Conservation (phyloP, 331 rosid genomes). For the Acacia pycnantha region DNA sequence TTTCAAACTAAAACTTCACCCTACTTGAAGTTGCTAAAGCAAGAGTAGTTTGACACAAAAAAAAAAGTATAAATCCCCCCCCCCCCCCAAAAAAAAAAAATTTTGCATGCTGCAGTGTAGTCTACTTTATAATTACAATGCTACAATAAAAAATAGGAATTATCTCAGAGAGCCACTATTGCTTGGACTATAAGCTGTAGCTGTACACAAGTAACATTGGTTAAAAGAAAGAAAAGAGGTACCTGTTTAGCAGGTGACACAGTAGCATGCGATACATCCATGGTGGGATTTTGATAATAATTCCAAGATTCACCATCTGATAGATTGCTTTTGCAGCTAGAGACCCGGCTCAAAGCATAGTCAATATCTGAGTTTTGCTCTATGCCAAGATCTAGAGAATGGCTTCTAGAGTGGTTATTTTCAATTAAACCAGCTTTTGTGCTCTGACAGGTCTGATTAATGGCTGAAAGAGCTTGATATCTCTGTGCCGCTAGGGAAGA, state of each 20-base stretch:
- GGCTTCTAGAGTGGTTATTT: conserved; percentile 44
- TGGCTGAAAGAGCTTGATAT: conserved; percentile 77
- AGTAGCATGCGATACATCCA: conserved; percentile 28
- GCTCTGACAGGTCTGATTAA: conserved; percentile 54
- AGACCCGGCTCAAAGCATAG: conserved; percentile 40
- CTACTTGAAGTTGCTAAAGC: background rate
- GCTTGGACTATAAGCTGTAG: background rate
- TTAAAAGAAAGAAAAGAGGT: conserved; percentile 22
- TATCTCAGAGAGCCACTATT: background rate
- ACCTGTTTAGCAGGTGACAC: conserved; percentile 66
- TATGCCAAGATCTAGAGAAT: conserved; percentile 55
- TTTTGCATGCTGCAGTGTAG: background rate
- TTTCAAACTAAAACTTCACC: conserved; percentile 1
- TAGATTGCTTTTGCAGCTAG: conserved; percentile 52
- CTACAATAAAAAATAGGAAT: background rate
- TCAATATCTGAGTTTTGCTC: conserved; percentile 42
- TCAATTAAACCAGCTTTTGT: conserved; percentile 37
- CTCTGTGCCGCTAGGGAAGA: conserved; percentile 69
- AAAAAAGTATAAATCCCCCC: background rate
- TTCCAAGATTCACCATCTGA: conserved; percentile 49
- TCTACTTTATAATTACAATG: background rate
- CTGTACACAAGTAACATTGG: conserved; percentile 11
- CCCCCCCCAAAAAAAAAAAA: background rate
- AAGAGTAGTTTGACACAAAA: conserved; percentile 10
- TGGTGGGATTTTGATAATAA: conserved; percentile 47